Evolutionary conservation across 371 early-diverging fungal genomes (phyloP).

Genomic region (Mortierella sp.): DNA sequence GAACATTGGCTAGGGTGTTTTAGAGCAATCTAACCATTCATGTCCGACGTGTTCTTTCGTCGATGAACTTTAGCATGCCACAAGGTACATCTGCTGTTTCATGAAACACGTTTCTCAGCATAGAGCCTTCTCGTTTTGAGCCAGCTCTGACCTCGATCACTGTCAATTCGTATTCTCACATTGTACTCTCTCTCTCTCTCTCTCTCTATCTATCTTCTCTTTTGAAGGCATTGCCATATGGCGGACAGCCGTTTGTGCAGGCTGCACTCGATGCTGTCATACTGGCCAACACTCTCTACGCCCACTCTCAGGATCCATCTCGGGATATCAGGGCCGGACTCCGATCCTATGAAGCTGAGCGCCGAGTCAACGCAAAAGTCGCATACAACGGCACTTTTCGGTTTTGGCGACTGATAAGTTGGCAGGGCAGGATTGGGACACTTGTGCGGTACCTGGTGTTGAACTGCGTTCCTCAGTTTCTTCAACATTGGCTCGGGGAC

Average conservation of each 20-base stretch:
- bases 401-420: conserved; percentile 13
- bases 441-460: conserved; percentile 13
- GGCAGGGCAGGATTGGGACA: conserved; percentile 32
- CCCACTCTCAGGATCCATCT: conserved; percentile 15
- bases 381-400: conserved; percentile 13
- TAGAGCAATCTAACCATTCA: background rate
- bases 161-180: too few relatives aligned
- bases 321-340: conserved; percentile 11
- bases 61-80: conserved; percentile 20
- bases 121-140: too few relatives aligned
- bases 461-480: conserved; percentile 17
- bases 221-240: conserved; percentile 29
- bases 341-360: conserved; percentile 22
- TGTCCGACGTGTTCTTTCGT: background rate
- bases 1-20: too few relatives aligned
- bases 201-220: too few relatives aligned
- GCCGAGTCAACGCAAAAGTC: conserved; percentile 14
- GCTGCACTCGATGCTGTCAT: conserved; percentile 32
- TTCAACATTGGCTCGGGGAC: conserved; percentile 6
- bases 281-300: conserved; percentile 33
- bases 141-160: too few relatives aligned
- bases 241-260: conserved; percentile 41
- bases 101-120: too few relatives aligned
- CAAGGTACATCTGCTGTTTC: conserved; percentile 20
- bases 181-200: too few relatives aligned